Conservation (phyloP, 2,329 filamentous ascomycete genomes). For the Pleurostoma richardsiae region DNA sequence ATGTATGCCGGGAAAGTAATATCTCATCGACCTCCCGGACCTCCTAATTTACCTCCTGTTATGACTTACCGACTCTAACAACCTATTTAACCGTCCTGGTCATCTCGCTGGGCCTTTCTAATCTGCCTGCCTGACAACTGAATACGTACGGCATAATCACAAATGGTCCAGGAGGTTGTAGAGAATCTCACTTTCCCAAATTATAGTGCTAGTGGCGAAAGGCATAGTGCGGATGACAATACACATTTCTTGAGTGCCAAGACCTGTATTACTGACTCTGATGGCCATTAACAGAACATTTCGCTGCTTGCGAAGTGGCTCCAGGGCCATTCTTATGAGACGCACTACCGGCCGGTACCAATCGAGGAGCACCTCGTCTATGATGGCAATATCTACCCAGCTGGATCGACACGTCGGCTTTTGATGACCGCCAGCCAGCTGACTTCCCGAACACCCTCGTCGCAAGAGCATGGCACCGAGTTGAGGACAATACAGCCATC, state of each 20-base stretch:
- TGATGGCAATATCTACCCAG: slow-evolving; percentile 62
- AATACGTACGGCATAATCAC: too few relatives aligned
- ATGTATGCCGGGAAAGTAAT: too few relatives aligned
- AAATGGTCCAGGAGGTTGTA: too few relatives aligned
- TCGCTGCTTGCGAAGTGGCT: slow-evolving; percentile 66
- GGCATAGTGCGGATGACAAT: too few relatives aligned
- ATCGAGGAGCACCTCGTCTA: slow-evolving; percentile 71
- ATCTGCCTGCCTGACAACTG: too few relatives aligned
- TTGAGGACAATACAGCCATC: slow-evolving; percentile 50
- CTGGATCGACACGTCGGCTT: slow-evolving; percentile 51
- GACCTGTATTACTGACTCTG: slow-evolving; percentile 3
- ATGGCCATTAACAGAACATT: slow-evolving; percentile 50
- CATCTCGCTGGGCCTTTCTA: too few relatives aligned
- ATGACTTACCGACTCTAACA: too few relatives aligned
- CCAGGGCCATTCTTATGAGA: slow-evolving; percentile 65
- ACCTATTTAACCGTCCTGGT: too few relatives aligned
- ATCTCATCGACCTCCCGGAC: too few relatives aligned
- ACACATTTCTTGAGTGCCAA: neutral
- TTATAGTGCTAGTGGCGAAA: too few relatives aligned
- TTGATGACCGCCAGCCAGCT: slow-evolving; percentile 53
- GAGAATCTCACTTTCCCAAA: too few relatives aligned
- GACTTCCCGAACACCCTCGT: slow-evolving; percentile 10
- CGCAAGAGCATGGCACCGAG: slow-evolving; percentile 28
- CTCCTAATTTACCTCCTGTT: too few relatives aligned
- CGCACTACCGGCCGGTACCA: slow-evolving; percentile 68